Base-by-base conservation (phyloP, 208 protist species). In the Acanthamoeba castellanii region DNA sequence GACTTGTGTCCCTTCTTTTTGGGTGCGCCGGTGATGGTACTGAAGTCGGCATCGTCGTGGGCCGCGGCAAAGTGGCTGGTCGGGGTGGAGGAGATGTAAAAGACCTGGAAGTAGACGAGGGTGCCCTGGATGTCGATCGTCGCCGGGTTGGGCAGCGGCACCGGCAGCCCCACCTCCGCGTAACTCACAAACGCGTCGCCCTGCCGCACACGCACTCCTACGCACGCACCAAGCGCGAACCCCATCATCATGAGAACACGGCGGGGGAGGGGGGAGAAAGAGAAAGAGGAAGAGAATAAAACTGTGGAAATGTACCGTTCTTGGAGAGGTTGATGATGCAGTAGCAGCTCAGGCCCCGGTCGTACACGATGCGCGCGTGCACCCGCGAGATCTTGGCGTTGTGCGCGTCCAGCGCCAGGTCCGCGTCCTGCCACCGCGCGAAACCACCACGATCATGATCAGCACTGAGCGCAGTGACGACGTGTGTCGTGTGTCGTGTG, bases 91-190 rank as follows among this genome's bases (percentile, higher is more conserved):
- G 66, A 74, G 9, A 88, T 25, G 81, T 59, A 92, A n/a, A 92
- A 92, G 27, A 92, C 85, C 30, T 92, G 85, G 57, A 92, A 72
- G 59, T 92, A 92, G 85, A 92, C 7, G 85, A 92, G 85, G 7
- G 59, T 72, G 18, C 85, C 85, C 45, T 92, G 52, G 30, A 92
- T 92, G 85, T 92, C 85, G 11, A 92, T 27, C 32, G 57, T 70
- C 8, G 85, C 85, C 11, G 85, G 85, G 55, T 92, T 92, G 50
- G 52, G 45, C 50, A 92, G 57, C 27, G 85, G 85, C 30, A 72
- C 30, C 13, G 85, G 52, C 85, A 74, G 45, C 6, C 85, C 85
- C 57, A 92, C 59, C 16, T 37, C 59, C 14, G 32, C 13, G 85
- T 72, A 18, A 11, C n/a, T 64, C 52, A 59, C 57, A 18, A 59